Evolutionary conservation across 352 stramenopile species (phyloP), one percentile per base, ranked within the genome.

Genomic region (Phytophthora citrophthora): DNA sequence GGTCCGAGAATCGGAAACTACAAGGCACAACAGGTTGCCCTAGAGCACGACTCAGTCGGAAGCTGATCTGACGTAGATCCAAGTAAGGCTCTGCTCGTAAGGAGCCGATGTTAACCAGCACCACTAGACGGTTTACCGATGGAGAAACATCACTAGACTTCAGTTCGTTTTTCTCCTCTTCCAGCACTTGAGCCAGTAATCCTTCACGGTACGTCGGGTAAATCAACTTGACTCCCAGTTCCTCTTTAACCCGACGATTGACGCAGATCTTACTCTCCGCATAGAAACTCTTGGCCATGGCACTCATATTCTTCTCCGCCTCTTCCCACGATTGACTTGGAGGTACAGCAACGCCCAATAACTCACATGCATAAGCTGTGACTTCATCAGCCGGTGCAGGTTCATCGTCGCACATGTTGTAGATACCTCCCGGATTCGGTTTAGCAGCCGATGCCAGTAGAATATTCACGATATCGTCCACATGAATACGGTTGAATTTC

Each of bases 321-420:
- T 93, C 81, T 54, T 91, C 88, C 85, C 87, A 96, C 15, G 77
- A 75, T 46, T 83, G 77, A 52, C 76, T 76, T 0, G 76, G 70
- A 47, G 77, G 61, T 8, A 91, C 74, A 0, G 74, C 52, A 8
- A 91, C 49, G 0, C 74, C 74, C 50, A 96, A 50, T 12, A 97
- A 54, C 50, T 93, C 79, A 55, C 85, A 93, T 6, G 84, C 86
- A 57, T 86, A 96, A 1, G 85, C 81, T 9, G 78, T 90, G 11
- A 97, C 90, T 53, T 87, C 64, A 44, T 96, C 83, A 0, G 84
- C 77, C 2, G 87, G 90, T 9, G 90, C 88, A 2, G 93, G 93
- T 52, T 93, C 81, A 55, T 97, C 87, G 66, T 98, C 93, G 9
- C 83, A 93, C 16, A 97, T 74, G 53, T 98, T 98, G 76, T 95